Evolutionary conservation across 441 rosid genomes (phyloP), one percentile per base, ranked within the genome.

Genomic region (Adansonia rubrostipa): DNA sequence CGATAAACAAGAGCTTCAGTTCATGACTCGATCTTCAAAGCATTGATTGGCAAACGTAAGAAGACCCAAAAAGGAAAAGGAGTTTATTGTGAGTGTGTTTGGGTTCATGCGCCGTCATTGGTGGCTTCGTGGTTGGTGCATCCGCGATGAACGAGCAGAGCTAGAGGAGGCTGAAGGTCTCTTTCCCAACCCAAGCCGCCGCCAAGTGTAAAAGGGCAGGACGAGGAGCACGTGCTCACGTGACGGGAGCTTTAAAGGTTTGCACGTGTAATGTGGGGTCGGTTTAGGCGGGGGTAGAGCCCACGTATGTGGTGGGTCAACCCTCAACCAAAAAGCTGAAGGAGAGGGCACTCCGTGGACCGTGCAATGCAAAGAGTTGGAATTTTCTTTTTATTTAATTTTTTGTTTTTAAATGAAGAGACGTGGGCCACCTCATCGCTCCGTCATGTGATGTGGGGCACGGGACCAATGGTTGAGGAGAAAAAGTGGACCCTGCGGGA

Each of bases 181-280:
- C 36, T 24, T 15, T 10, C 5, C 40, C 42, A 14, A 42, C 6
- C 45, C 45, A 5, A 42, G 8, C 36, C 36, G 45, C 15, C 20
- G 45, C 47, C 10, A 36, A 64, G 69, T 47, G 69, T 64, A 14
- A 48, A 14, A 24, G 19, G 17, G 44, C 17, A 62, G n/a, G 40
- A 11, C 1, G 3, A 3, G n/a, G 70, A 73, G 80, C 89, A 89
- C 89, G 89, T 91, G 92, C 67, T 53, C 92, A 87, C 87, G 86
- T 85, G 94, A 79, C 65, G 72, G 51, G 22, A 47, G 81, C 61
- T 78, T 61, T 53, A 75, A 76, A 78, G 83, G 70, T 42, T 50
- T 81, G 88, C 90, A 91, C 92, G 91, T 88, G 92, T 86, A 73
- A 71, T 78, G 92, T 86, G 84, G 86, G 89, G 80, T 76, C 74